These are phyloP conservation scores for Dichotomopilus funicola DNA, from an alignment of 2,329 filamentous ascomycete species.

Conservation along the genomic window DNA sequence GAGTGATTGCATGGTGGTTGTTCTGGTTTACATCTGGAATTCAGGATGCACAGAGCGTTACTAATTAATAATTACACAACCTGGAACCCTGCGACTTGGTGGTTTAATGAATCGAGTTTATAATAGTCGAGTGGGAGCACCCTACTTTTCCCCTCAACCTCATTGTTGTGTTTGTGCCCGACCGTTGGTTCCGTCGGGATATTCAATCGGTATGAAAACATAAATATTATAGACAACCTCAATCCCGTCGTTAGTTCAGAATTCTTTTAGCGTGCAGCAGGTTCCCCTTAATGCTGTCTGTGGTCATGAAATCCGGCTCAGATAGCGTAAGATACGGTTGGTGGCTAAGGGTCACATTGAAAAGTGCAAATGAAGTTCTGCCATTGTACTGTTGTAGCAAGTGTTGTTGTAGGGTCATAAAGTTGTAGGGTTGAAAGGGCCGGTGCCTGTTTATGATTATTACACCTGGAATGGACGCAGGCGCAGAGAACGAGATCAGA, in stretches of 20 bases:
- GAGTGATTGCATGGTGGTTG: no score
- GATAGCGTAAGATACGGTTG: neutral
- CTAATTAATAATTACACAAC: no score
- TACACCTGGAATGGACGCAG: no score
- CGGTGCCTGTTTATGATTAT: no score
- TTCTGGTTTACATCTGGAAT: no score
- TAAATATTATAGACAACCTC: constrained; percentile 1
- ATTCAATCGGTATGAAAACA: neutral
- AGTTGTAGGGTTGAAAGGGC: no score
- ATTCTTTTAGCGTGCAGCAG: neutral
- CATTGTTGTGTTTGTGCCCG: neutral
- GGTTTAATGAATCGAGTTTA: neutral
- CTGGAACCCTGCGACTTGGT: neutral
- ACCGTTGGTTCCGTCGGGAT: neutral
- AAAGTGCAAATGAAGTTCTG: neutral
- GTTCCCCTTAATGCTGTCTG: constrained; percentile 1
- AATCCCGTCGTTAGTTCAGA: neutral
- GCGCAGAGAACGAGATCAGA: neutral
- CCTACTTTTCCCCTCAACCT: neutral
- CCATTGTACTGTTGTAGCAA: no score
- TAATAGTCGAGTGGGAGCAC: neutral
- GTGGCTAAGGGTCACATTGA: neutral
- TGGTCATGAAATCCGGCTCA: neutral
- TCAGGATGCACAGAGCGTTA: no score
- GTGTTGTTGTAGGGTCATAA: no score